Base-by-base conservation (phyloP, 2,329 filamentous ascomycete genomes). In the Pseudopithomyces maydicus region DNA sequence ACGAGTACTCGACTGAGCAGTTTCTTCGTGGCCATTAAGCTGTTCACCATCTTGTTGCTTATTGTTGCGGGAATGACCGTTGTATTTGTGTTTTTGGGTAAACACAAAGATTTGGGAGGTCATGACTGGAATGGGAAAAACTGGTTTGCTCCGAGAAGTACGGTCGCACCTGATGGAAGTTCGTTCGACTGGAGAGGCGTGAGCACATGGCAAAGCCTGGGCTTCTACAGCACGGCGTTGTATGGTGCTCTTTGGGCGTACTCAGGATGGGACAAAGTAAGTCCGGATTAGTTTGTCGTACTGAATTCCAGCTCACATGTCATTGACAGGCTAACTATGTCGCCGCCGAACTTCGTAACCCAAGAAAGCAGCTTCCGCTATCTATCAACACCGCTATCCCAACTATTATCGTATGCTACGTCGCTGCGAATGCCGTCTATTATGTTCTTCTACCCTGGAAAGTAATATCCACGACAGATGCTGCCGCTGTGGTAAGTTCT, bases 311-410 rank as follows among this genome's bases (percentile, higher is more conserved):
- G 23, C 44, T 63, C 49, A 62, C 51, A 22, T 44, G 20, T 29
- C n/a, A 4, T 32, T 33, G 15, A 6, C 19, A 75, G 71, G 74
- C 74, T 23, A 76, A 76, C 47, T 76, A 76, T 50, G 71, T 77
- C 6, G 73, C 74, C 32, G 73, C 72, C 26, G 74, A 77, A 46
- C 60, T 77, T 11, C 62, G 62, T 1, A 64, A 74, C 36, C 73
- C 74, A 2, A 66, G 58, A 23, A 69, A 68, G n/a, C 73, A 76
- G 65, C 79, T 89, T 0, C 86, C 86, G 0, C 77, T 86, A 0
- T 84, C 85, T 1, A 85, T 89, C 66, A 87, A 88, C 68, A 84
- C 82, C 0, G 85, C 86, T 0, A 79, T 88, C 3, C 85, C 85
- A 0, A 85, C 82, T 0, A 86, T 88, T 38, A 82, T 88, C 0